Evolutionary conservation across 805 yeast genomes (phyloP).

Genomic region (Hanseniaspora thailandica): DNA sequence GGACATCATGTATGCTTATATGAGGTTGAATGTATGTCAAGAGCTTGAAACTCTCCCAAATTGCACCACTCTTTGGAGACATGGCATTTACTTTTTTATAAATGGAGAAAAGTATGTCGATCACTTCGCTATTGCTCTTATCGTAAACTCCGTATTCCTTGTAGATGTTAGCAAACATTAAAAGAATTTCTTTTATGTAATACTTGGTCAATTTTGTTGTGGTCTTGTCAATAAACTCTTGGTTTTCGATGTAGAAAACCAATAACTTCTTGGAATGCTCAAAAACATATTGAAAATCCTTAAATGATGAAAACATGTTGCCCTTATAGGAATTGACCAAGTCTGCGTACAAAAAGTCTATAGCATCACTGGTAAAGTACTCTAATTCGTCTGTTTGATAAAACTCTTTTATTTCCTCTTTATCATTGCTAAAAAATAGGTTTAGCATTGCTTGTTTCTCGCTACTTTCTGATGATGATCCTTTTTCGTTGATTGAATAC

Average conservation of each 20-base stretch:
- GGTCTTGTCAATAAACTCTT: background rate
- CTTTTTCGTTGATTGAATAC: background rate
- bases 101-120: background rate
- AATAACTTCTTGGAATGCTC: background rate
- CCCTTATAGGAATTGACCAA: background rate
- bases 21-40: background rate
- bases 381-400: background rate
- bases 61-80: background rate
- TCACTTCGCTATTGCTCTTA: background rate
- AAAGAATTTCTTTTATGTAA: background rate
- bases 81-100: background rate
- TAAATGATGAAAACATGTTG: background rate
- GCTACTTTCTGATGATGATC: no score
- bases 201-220: background rate
- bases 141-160: constrained; percentile 7
- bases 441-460: background rate
- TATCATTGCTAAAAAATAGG: background rate
- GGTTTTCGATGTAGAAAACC: background rate
- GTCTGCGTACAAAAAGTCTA: background rate
- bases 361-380: background rate
- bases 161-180: constrained; percentile 7
- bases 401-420: background rate
- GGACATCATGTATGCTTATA: background rate
- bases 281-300: constrained; percentile 1
- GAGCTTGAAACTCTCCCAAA: constrained; percentile 8